Evolutionary conservation across 768 basidiomycete genomes (phyloP), one percentile per base, ranked within the genome.

Genomic region (Ephemerocybe angulata): DNA sequence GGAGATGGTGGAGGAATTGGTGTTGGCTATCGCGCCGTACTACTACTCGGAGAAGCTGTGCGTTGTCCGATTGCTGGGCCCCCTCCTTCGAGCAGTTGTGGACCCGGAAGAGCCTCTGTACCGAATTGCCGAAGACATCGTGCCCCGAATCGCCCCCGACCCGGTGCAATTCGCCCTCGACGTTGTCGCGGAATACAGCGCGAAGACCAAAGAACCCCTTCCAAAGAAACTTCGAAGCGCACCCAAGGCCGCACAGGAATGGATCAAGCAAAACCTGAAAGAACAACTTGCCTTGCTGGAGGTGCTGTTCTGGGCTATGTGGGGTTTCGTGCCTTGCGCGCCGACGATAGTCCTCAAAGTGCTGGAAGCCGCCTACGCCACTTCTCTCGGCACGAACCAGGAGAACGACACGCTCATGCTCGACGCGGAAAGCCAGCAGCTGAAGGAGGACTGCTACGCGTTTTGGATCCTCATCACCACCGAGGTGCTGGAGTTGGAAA

Each of bases 261-360:
- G 85, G 82, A 86, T 81, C 35, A 89, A 87, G 71, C 86, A 92
- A 67, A 87, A 83, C 62, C 64, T 79, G 29, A 82, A 80, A 62
- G 87, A 94, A 63, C 95, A 96, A 66, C 72, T 93, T 38, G 84
- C 85, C 11, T 65, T 93, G 40, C 72, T 97, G 47, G 92, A 97
- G 60, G 82, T 95, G 30, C 75, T 97, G 42, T 98, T 97, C 69
- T 91, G 90, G 83, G 79, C 85, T 4, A 86, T 93, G 81, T 95
- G 88, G 85, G 84, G 81, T 12, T 86, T 83, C 54, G 80, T 82
- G 11, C 69, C 85, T 0, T 86, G 89, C 61, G 79, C 75, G 33
- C 89, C 86, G 2, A 71, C 79, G 3, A 63, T 88, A 53, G 85
- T 91, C 27, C 75, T 78, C 60, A 72, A 73, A 52, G 78, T 93